These are phyloP conservation scores for Suillus luteus DNA, from an alignment of 768 basidiomycete genomes.

Conservation along the genomic window DNA sequence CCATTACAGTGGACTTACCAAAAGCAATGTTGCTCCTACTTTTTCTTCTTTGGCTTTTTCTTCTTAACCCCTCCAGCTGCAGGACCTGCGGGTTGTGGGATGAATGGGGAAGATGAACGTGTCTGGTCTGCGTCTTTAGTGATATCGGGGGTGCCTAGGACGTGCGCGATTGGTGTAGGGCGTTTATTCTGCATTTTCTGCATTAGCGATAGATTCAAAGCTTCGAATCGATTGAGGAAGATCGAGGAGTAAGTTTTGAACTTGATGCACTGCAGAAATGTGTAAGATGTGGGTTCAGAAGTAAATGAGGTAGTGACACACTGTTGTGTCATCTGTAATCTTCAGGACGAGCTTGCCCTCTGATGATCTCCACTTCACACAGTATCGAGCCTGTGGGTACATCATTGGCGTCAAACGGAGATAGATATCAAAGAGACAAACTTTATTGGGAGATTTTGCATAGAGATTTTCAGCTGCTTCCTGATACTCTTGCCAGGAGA, in stretches of 20 bases:
- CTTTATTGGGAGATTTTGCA: slow-evolving; percentile 73
- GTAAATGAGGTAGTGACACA: slow-evolving; percentile 41
- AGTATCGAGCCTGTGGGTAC: slow-evolving; percentile 73
- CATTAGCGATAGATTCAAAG: slow-evolving; percentile 83
- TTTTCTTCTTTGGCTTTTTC: slow-evolving; percentile 84
- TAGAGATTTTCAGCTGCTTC: slow-evolving; percentile 89
- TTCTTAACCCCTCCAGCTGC: slow-evolving; percentile 72
- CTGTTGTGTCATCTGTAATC: slow-evolving; percentile 88
- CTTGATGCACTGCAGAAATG: slow-evolving; percentile 75
- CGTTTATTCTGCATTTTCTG: slow-evolving; percentile 80
- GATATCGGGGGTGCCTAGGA: slow-evolving; percentile 8
- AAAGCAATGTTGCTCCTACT: slow-evolving; percentile 36
- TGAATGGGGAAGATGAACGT: slow-evolving; percentile 36
- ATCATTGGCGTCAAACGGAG: background rate
- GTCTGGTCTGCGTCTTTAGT: slow-evolving; percentile 28
- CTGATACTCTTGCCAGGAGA: slow-evolving; percentile 88
- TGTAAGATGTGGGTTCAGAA: background rate
- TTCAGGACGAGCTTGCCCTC: slow-evolving; percentile 90
- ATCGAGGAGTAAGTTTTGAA: slow-evolving; percentile 95
- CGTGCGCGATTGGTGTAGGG: slow-evolving; percentile 36
- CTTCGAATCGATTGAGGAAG: slow-evolving; percentile 95
- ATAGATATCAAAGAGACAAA: slow-evolving; percentile 37
- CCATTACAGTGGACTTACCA: background rate
- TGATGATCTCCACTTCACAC: slow-evolving; percentile 86
- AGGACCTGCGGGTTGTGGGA: slow-evolving; percentile 34